Conservation (phyloP, 768 basidiomycete species). For the Trametes meyenii region DNA sequence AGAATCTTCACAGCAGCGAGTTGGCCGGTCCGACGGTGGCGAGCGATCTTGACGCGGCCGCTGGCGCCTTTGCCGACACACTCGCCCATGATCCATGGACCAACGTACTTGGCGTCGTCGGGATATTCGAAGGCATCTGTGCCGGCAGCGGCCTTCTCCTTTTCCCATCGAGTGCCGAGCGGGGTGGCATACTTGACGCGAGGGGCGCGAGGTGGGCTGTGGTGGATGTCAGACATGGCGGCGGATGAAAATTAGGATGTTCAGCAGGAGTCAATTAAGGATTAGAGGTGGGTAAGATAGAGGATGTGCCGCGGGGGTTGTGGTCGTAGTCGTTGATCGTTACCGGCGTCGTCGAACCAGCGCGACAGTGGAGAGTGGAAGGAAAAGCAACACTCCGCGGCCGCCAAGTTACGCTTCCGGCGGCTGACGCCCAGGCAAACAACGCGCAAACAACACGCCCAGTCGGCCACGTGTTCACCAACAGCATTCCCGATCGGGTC, state of each 20-base stretch:
- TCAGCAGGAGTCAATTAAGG: not conserved
- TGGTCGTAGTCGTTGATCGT: constrained; percentile 11
- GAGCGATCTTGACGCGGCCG: constrained; percentile 93
- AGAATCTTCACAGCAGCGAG: constrained; percentile 97
- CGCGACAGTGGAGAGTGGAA: constrained; percentile 15
- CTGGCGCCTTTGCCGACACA: constrained; percentile 94
- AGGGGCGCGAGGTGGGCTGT: constrained; percentile 69
- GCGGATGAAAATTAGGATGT: not conserved
- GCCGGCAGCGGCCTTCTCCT: constrained; percentile 83
- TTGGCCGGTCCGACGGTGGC: constrained; percentile 81
- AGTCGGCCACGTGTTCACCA: constrained; percentile 13
- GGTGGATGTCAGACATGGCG: constrained; percentile 13
- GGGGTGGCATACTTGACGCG: constrained; percentile 72
- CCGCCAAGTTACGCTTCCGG: not conserved
- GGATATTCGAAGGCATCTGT: constrained; percentile 76
- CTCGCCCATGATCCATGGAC: constrained; percentile 92
- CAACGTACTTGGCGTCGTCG: constrained; percentile 83
- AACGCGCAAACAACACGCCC: constrained; percentile 27
- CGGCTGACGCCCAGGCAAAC: constrained; percentile 25
- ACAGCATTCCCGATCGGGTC: not conserved
- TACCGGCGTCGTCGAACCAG: constrained; percentile 20
- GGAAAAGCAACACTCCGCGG: constrained; percentile 17
- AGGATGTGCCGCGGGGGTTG: constrained; percentile 1
- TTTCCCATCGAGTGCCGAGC: constrained; percentile 83
- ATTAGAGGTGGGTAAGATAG: constrained; percentile 1